A percentile compares a stretch with the other conserved stretches of the same genome.
Evolutionary conservation across 257 asterid genomes (phyloP).

Genomic region (Ballota nigra): DNA sequence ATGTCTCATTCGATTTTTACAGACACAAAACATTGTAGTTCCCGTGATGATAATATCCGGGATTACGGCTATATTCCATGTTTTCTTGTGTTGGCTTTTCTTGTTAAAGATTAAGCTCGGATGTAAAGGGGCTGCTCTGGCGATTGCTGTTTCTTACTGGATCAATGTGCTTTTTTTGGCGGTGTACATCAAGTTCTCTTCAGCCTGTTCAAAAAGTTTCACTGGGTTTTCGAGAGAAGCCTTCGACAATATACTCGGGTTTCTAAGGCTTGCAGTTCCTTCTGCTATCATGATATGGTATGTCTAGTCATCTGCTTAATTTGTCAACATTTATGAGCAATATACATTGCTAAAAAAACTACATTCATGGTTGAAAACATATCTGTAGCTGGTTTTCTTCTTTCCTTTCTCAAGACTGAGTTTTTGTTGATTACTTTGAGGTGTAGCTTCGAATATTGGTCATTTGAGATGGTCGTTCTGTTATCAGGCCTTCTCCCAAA

Average conservation of each 20-base stretch:
- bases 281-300: conserved; percentile 72
- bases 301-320: background rate
- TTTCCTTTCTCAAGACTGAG: no score
- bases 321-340: background rate
- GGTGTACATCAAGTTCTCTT: no score
- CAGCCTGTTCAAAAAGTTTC: conserved; percentile 42
- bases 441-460: conserved; percentile 66
- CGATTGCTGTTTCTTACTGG: conserved; percentile 61
- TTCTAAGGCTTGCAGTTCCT: conserved; percentile 59
- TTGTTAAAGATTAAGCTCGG: conserved; percentile 38
- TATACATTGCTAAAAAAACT: background rate
- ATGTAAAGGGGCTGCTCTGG: conserved; percentile 62
- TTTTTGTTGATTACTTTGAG: background rate
- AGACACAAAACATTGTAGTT: conserved; percentile 53
- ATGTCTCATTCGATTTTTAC: conserved; percentile 49
- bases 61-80: conserved; percentile 41
- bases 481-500: conserved; percentile 71
- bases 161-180: conserved; percentile 44
- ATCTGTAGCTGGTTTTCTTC: no score
- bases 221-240: conserved; percentile 59
- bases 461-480: conserved; percentile 72
- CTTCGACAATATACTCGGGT: conserved; percentile 28
- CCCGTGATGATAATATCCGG: conserved; percentile 65
- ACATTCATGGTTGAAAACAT: no score
- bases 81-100: conserved; percentile 54